These are phyloP conservation scores for Sporothrix luriei DNA, from an alignment of 2,329 filamentous ascomycete genomes.

Conservation along the genomic window DNA sequence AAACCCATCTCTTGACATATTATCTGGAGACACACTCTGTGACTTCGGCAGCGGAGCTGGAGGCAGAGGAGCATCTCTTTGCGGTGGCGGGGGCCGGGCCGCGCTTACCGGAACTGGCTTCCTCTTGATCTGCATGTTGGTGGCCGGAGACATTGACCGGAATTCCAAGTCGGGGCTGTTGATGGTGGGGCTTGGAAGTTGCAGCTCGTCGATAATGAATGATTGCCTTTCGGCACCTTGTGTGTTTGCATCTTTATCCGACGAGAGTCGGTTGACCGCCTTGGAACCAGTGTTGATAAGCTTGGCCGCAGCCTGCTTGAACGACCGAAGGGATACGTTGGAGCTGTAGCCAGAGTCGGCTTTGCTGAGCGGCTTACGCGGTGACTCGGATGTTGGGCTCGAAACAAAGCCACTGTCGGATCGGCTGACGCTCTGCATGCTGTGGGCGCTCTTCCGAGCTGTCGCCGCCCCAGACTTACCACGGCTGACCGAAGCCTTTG, in stretches of 20 bases:
- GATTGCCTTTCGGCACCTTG: constrained; percentile 25
- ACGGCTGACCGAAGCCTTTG: constrained; percentile 44
- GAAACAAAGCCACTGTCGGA: constrained; percentile 56
- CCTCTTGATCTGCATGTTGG: neutral
- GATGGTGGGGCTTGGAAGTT: constrained; percentile 30
- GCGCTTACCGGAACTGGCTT: neutral
- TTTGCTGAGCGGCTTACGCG: constrained; percentile 54
- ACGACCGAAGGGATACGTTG: constrained; percentile 59
- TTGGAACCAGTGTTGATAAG: constrained; percentile 39
- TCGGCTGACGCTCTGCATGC: constrained; percentile 40
- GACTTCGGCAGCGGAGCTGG: constrained; percentile 43
- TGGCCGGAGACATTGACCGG: neutral
- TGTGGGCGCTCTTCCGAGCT: constrained; percentile 24
- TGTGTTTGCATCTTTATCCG: neutral
- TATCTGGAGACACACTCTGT: neutral
- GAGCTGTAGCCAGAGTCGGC: constrained; percentile 66
- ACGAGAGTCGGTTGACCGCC: constrained; percentile 32
- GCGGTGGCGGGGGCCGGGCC: constrained; percentile 22
- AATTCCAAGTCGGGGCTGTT: constrained; percentile 13
- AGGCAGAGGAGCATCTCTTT: constrained; percentile 41
- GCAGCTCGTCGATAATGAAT: constrained; percentile 34
- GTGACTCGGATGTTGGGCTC: constrained; percentile 49
- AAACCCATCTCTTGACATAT: constrained; percentile 41
- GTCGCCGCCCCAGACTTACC: constrained; percentile 9
- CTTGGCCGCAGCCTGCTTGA: constrained; percentile 45